A percentile compares a stretch with the other conserved stretches of the same genome.
These are phyloP conservation scores for Globisporangium takayamanum DNA, from an alignment of 352 stramenopile species.

Conservation along the genomic window DNA sequence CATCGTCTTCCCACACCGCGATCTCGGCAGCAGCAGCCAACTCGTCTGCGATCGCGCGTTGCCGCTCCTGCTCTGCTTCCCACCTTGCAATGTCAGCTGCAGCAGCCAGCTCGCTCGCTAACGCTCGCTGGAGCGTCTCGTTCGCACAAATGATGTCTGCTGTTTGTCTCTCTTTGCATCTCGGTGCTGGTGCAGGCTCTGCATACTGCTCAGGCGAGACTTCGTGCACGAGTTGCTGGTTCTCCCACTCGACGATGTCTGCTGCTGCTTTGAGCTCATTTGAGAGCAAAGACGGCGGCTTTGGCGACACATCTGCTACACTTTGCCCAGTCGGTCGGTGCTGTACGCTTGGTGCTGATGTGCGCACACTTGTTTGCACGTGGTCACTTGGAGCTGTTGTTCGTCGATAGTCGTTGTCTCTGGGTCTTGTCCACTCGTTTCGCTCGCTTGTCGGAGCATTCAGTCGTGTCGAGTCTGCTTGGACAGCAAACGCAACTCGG, in stretches of 20 bases:
- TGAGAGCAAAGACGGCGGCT: constrained; percentile 11
- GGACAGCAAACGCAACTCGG: no score
- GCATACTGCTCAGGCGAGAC: constrained; percentile 9
- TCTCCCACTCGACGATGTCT: constrained; percentile 17
- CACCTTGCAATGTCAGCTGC: constrained; percentile 12
- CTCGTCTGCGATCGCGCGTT: constrained; percentile 27
- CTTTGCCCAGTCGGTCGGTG: constrained; percentile 1
- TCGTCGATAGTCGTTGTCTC: no score
- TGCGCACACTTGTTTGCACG: background rate
- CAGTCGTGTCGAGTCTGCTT: no score
- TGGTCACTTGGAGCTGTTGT: background rate
- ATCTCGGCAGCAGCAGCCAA: constrained; percentile 28
- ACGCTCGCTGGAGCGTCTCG: constrained; percentile 18
- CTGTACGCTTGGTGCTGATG: constrained; percentile 2
- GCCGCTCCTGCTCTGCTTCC: constrained; percentile 5
- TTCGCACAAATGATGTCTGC: background rate
- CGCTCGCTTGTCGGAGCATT: no score
- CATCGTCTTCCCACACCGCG: constrained; percentile 15
- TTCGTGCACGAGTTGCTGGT: constrained; percentile 13
- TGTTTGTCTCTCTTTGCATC: background rate
- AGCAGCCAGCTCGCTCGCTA: constrained; percentile 10
- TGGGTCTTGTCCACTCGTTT: no score
- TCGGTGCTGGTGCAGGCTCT: background rate
- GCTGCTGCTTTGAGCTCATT: constrained; percentile 19
- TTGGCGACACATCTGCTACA: background rate